Evolutionary conservation across 2,329 filamentous ascomycete species (phyloP), one percentile per base, ranked within the genome.

Genomic region (Talaromyces atroroseus): DNA sequence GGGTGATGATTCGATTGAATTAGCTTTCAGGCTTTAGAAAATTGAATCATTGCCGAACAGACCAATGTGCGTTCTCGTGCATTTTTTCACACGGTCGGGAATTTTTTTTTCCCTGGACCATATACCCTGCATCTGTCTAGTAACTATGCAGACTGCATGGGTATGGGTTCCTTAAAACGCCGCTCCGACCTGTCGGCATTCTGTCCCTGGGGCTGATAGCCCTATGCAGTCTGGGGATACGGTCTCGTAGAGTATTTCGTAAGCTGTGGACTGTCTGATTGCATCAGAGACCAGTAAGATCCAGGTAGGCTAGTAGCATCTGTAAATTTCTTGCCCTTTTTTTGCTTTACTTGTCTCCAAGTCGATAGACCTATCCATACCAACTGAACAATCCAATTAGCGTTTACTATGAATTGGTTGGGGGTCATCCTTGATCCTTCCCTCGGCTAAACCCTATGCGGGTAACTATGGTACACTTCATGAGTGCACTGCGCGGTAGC

Each of bases 21-120:
- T 58, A 58, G 57, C 57, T 56, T 56, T 44, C 18, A 29, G 23
- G 52, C 52, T 54, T 46, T 58, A 58, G 52, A 55, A 45, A 58
- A 55, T 58, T 56, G 57, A 58, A 56, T 58, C 57, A 58, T 58
- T 58, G 49, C 57, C 57, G 57, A 58, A 58, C 57, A 58, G 48
- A 58, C 57, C 57, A 56, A 52, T 58, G 57, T 58, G 52, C 57
- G 48, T 55, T 52, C 42, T 58, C 52, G 57, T 55, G 26, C 57
- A 56, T 58, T 52, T 14, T 53, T 14, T 14, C 18, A 40, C 18
- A 40, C 12, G 6, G 29, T 20, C 44, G 50, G 29, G 40, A 34
- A 46, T 16, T 26, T 32, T 52, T n/a, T 48, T 3, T n/a, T 42
- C 23, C 52, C 34, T 11, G 36, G 23, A 36, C 46, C 36, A 10